Evolutionary conservation across 345 rosid species (phyloP).

Genomic region (Brassica juncea): DNA sequence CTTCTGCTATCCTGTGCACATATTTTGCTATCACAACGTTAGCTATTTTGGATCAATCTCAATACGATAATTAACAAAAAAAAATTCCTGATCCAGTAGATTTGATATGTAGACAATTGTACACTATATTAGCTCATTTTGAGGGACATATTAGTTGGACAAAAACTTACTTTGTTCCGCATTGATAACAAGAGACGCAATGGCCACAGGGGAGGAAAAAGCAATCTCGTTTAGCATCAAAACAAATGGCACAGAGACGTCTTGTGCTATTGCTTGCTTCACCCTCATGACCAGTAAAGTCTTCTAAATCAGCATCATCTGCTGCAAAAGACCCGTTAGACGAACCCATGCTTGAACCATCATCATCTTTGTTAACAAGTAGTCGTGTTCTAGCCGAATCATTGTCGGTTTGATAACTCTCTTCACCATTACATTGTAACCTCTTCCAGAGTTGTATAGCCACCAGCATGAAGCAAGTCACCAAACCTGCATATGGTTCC

Average conservation of each 20-base stretch:
- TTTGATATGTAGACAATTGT: background rate
- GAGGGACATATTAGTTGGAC: background rate
- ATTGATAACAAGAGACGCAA: slow-evolving; percentile 76
- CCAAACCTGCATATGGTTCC: slow-evolving; percentile 46
- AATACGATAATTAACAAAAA: background rate
- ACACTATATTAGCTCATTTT: background rate
- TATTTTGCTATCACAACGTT: background rate
- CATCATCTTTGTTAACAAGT: slow-evolving; percentile 65
- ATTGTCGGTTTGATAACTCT: slow-evolving; percentile 12
- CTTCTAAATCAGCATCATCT: slow-evolving; percentile 63
- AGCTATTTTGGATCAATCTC: background rate
- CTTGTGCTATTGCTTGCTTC: slow-evolving; percentile 55
- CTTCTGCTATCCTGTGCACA: slow-evolving; percentile 62
- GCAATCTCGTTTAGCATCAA: slow-evolving; percentile 82
- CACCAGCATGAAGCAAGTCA: slow-evolving; percentile 55
- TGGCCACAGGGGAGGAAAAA: slow-evolving; percentile 96
- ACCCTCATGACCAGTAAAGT: slow-evolving; percentile 44
- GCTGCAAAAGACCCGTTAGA: slow-evolving; percentile 65
- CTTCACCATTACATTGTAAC: slow-evolving; percentile 39
- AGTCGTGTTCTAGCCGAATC: slow-evolving; percentile 49
- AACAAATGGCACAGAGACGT: slow-evolving; percentile 87
- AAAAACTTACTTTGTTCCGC: slow-evolving; percentile 56
- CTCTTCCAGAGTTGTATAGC: slow-evolving; percentile 55
- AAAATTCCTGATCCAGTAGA: background rate
- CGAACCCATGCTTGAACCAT: slow-evolving; percentile 59